Conservation (phyloP, 2,329 filamentous ascomycete genomes). For the Cladosporium oxysporum region DNA sequence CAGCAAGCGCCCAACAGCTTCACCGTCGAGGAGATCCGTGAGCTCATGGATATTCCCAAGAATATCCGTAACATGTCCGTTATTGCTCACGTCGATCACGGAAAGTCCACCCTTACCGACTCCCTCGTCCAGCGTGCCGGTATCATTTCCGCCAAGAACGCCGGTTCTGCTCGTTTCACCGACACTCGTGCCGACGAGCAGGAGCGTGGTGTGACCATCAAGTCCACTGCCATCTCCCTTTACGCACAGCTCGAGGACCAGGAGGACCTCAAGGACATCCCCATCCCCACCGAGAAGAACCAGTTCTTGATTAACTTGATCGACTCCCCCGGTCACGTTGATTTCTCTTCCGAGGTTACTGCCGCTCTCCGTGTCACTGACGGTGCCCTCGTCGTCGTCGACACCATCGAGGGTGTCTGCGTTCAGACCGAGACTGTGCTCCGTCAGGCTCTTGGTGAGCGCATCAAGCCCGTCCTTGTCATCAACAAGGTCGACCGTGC, state of each 20-base stretch:
- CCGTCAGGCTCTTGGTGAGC: constrained; percentile 97
- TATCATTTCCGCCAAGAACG: constrained; percentile 98
- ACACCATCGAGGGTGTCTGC: constrained; percentile 99
- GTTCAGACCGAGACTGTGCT: constrained; percentile 99
- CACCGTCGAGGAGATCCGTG: constrained; percentile 84
- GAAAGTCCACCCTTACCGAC: constrained; percentile 99
- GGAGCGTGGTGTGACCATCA: constrained; percentile 99
- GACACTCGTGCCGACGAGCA: constrained; percentile 98
- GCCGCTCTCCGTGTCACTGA: constrained; percentile 99
- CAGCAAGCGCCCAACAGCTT: constrained; percentile 66
- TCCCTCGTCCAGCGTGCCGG: constrained; percentile 98
- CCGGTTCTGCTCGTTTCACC: constrained; percentile 92
- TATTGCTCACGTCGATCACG: constrained; percentile 99
- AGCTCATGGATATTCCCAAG: constrained; percentile 74
- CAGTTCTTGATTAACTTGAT: constrained; percentile 99
- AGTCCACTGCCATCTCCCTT: constrained; percentile 99
- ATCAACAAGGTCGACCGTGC: constrained; percentile 99
- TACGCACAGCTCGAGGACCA: constrained; percentile 79
- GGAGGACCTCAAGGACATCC: constrained; percentile 94
- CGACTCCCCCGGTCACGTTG: constrained; percentile 99
- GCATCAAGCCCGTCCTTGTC: constrained; percentile 99
- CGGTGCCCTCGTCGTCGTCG: constrained; percentile 98
- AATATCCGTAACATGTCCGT: constrained; percentile 97
- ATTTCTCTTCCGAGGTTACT: constrained; percentile 99
- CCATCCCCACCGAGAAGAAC: constrained; percentile 82